Base-by-base conservation (phyloP, 768 basidiomycete species). In the Amanita polypyramis region DNA sequence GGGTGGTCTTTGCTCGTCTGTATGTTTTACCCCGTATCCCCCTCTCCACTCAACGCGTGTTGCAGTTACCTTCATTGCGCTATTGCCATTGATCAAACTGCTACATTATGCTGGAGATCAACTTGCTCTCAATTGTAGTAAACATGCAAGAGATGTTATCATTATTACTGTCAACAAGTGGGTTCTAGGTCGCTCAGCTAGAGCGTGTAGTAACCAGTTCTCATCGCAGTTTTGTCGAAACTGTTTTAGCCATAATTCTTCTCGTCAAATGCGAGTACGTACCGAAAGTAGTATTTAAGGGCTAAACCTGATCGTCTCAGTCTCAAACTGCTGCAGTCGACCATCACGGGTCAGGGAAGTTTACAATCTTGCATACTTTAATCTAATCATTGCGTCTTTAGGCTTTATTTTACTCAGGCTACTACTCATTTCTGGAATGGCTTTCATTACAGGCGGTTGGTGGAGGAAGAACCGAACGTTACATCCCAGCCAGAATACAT, bases 361-460 rank as follows among this genome's bases (percentile, higher is more conserved):
- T n/a, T n/a, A n/a, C n/a, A n/a, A n/a, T n/a, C n/a, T n/a, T n/a
- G n/a, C 82, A 0, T 87, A 85, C 58, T 67, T 78, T 33, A 83
- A 80, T 76, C 47, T n/a, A 63, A 11, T 27, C 34, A 27, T 41
- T 34, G 29, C 25, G 14, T 85, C 17, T 74, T 74, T 49, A 79
- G 81, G 85, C 14, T 84, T 88, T 6, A 62, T 88, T n/a, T 68
- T 88, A 8, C 85, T 85, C 59, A 1, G 85, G 83, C 69, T 86
- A 1, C 70, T 88, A 0, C 71, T 88, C 10, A 68, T 87, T 37
- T 83, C 85, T 0, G 85, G 85, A 2, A 68, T 74, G 3, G 69
- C 83, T 0, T 87, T 86, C 58, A 66, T 86, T n/a, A 74, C 74
- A 1, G 85, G 84, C 19, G 85, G 85, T 23, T 85, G 85, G 17